Evolutionary conservation across 306 rosid genomes (phyloP).

Genomic region (Medicago truncatula): MtrunA17r5.0-ANR NC_053042.1:43099001-43099500

Average conservation of each 20-base stretch:
- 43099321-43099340: constrained; percentile 77
- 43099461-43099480: constrained; percentile 41
- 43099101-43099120: neutral
- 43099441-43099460: constrained; percentile 17
- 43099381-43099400: constrained; percentile 5
- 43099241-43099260: neutral
- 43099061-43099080: too few species aligned
- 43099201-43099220: neutral
- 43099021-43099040: too few species aligned
- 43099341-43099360: constrained; percentile 80
- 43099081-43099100: neutral
- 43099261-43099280: neutral
- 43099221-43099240: neutral
- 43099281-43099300: constrained; percentile 64
- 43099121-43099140: neutral
- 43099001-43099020: too few species aligned
- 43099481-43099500: constrained; percentile 28
- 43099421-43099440: constrained; percentile 32
- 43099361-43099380: constrained; percentile 35
- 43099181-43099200: neutral
- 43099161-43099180: constrained; percentile 9
- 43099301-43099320: constrained; percentile 92
- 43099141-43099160: neutral
- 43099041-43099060: too few species aligned
- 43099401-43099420: constrained; percentile 9